These are phyloP conservation scores for Fusarium foetens DNA, from an alignment of 2,329 filamentous ascomycete species.

Conservation along the genomic window DNA sequence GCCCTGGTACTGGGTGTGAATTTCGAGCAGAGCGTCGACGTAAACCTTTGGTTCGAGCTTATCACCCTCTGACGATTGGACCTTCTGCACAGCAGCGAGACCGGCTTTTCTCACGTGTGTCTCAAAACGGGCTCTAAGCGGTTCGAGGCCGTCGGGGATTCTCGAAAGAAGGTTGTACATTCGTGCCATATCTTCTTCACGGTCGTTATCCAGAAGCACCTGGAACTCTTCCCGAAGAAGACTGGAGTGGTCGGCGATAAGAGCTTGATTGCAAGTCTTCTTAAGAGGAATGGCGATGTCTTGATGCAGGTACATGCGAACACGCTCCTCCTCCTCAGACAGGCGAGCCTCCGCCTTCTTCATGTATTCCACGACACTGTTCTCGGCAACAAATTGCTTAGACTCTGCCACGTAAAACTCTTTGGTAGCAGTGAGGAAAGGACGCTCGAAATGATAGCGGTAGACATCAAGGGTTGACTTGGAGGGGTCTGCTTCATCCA, in stretches of 20 bases:
- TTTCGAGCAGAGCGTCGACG: conserved; percentile 92
- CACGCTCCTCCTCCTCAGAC: conserved; percentile 93
- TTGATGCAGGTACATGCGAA: conserved; percentile 88
- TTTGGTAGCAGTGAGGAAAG: conserved; percentile 87
- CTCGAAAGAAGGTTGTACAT: conserved; percentile 94
- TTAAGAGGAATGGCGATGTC: conserved; percentile 89
- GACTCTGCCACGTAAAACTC: conserved; percentile 93
- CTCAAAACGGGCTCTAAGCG: conserved; percentile 87
- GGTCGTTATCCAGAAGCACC: conserved; percentile 89
- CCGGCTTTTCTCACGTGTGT: conserved; percentile 92
- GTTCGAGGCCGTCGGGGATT: conserved; percentile 91
- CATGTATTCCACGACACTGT: conserved; percentile 99
- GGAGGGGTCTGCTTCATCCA: conserved; percentile 91
- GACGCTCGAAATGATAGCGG: conserved; percentile 88
- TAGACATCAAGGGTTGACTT: conserved; percentile 98
- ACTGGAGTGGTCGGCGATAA: conserved; percentile 87
- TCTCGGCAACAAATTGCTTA: conserved; percentile 92
- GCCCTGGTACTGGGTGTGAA: conserved; percentile 91
- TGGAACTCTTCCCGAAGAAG: conserved; percentile 97
- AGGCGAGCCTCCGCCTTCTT: conserved; percentile 95
- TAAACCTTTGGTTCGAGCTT: conserved; percentile 96
- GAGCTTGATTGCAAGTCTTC: conserved; percentile 85
- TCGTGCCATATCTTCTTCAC: conserved; percentile 92
- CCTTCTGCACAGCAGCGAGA: conserved; percentile 87
- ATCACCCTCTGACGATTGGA: conserved; percentile 85